Base-by-base conservation (phyloP, 768 basidiomycete species). In the Phylloporus sp. region DNA sequence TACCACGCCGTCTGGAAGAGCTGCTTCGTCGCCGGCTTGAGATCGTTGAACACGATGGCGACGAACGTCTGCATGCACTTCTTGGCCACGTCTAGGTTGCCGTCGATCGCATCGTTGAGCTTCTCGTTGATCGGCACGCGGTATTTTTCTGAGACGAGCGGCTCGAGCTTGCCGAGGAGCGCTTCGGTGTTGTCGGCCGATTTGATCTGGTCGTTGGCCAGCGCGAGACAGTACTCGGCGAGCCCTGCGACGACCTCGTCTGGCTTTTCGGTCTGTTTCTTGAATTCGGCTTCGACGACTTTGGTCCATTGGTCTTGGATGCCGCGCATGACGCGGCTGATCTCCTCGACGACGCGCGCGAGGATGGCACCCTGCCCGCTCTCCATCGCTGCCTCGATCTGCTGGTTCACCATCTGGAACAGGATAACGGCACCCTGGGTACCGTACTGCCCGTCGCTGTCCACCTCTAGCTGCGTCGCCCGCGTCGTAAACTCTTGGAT, bases 321-420 rank as follows among this genome's bases (percentile, higher is more conserved):
- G 14, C 79, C 68, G 15, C 88, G 80, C 91, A 98, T 96, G 33
- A 92, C 87, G 28, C 90, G 83, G 56, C 86, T 86, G 52, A 79
- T 77, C 65, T 98, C 96, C 49, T 82, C 80, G 32, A 98, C 82
- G 46, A 96, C 93, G 9, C 87, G 83, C 15, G 92, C 83, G 27
- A 99, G 79, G 51, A 98, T 95, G 2, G 86, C 82, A 27, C 92
- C 93, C 64, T 98, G 96, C 6, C 90, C 90, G 56, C 93, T 98
- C 65, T 98, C 96, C 53, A 87, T 85, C 9, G 94, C 94, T 14
- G 92, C 77, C 60, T 98, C 95, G 48, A 92, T 78, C 66, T 97
- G 95, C 67, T 95, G 91, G 66, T 94, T 98, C 56, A 97, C 86
- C 86, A 98, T 93, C 69, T 96, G 90, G 77, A 97, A 98, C 50